These are phyloP conservation scores for Penicillium antarcticum DNA, from an alignment of 495 filamentous ascomycete genomes.

Conservation along the genomic window DNA sequence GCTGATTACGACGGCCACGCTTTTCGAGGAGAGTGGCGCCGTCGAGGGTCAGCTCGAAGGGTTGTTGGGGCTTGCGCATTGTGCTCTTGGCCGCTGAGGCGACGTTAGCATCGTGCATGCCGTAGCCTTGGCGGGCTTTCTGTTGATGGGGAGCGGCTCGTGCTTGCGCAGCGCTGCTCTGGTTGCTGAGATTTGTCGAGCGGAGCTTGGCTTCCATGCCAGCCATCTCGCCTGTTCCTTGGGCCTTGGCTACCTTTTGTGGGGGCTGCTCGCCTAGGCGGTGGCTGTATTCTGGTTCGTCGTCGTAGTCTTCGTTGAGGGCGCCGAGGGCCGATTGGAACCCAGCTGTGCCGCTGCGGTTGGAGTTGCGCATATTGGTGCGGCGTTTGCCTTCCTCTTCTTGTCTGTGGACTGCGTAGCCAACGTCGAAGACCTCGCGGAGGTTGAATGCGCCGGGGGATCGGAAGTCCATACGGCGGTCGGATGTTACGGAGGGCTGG, in stretches of 20 bases:
- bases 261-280: slow-evolving; percentile 49
- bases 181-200: slow-evolving; percentile 66
- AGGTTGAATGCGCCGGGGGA: slow-evolving; percentile 94
- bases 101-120: slow-evolving; percentile 74
- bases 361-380: slow-evolving; percentile 72
- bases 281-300: slow-evolving; percentile 44
- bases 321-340: slow-evolving; percentile 55
- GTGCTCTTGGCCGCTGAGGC: slow-evolving; percentile 77
- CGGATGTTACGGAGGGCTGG: slow-evolving; percentile 50
- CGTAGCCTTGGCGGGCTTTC: slow-evolving; percentile 62
- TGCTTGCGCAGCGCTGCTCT: slow-evolving; percentile 55
- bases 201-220: slow-evolving; percentile 84
- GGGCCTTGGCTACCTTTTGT: slow-evolving; percentile 65
- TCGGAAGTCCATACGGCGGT: slow-evolving; percentile 83
- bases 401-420: slow-evolving; percentile 92
- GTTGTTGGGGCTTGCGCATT: slow-evolving; percentile 60
- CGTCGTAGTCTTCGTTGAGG: slow-evolving; percentile 68
- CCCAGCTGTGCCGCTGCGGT: slow-evolving; percentile 52
- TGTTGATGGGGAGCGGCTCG: slow-evolving; percentile 51
- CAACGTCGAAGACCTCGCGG: slow-evolving; percentile 95
- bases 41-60: slow-evolving; percentile 88
- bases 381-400: slow-evolving; percentile 93
- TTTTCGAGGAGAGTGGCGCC: slow-evolving; percentile 84
- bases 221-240: slow-evolving; percentile 54
- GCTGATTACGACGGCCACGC: slow-evolving; percentile 48